Evolutionary conservation across 2,329 filamentous ascomycete genomes (phyloP).

Genomic region (Parascedosporium putredinis): DNA sequence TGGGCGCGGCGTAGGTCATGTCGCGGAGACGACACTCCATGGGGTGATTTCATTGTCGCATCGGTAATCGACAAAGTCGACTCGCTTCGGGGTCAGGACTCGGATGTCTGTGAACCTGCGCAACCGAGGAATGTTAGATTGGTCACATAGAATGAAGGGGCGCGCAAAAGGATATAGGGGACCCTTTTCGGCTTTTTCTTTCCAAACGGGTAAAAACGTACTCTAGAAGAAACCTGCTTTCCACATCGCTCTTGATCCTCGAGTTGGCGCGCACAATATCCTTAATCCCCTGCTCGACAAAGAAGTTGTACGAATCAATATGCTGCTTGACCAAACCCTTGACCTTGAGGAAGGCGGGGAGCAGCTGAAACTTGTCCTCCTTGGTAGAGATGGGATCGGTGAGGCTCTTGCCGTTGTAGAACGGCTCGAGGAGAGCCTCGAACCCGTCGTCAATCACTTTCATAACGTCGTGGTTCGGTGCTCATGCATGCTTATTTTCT

Average conservation of each 20-base stretch:
- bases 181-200: no score
- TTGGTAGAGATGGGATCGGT: conserved; percentile 54
- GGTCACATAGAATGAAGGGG: no score
- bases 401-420: conserved; percentile 58
- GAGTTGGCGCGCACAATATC: conserved; percentile 91
- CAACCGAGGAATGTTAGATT: conserved; percentile 2
- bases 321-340: conserved; percentile 96
- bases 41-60: conserved; percentile 71
- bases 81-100: conserved; percentile 69
- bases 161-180: no score
- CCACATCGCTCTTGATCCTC: conserved; percentile 81
- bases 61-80: conserved; percentile 62
- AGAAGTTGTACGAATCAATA: conserved; percentile 98
- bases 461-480: conserved; percentile 36
- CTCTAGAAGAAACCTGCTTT: conserved; percentile 86
- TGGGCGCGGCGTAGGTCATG: conserved; percentile 95
- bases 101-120: conserved; percentile 71
- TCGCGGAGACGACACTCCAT: conserved; percentile 95
- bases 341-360: conserved; percentile 96
- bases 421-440: conserved; percentile 55
- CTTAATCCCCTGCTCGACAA: conserved; percentile 92
- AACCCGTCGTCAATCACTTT: conserved; percentile 47
- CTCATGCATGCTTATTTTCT: conserved; percentile 13
- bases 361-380: conserved; percentile 90
- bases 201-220: no score